Base-by-base conservation (phyloP, 805 yeast genomes). In the Blastobotrys americana region DNA sequence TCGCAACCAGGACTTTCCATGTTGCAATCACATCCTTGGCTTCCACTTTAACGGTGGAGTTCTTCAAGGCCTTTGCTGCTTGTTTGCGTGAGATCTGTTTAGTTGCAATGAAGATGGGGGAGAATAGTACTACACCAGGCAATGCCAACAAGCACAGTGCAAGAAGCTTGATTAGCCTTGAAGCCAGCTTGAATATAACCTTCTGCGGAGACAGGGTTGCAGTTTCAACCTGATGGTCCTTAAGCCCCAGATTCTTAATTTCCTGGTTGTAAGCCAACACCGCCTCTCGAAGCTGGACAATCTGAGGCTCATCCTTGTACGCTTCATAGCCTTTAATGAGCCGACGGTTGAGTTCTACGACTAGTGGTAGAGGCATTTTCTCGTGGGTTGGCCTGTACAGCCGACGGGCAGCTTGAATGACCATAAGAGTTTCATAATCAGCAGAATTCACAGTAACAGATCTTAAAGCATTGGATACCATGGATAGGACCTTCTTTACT, bases 11-110 rank as follows among this genome's bases (percentile, higher is more conserved):
- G 39, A 93, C 82, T 64, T 93, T 93, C 98, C 98, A 93, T 1
- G 97, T 89, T 1, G 97, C 97, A 48, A 93, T 76, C 20, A 93
- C 97, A 63, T 93, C 98, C 46, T 80, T 82, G 15, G 95, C 98
- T 58, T 80, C 80, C 48, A 93, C 81, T 61, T 93, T 93, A 18
- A 93, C 98, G 0, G 88, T 74, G 0, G 97, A 88, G 5, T 75
- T 81, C 8, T 88, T 89, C 48, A 93, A 70, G 0, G 97, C 98
- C 39, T 77, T 74, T 46, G 65, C 70, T 25, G 90, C 87, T 64
- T 89, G 88, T 47, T 72, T 70, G 37, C 70, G 73, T 6, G 96
- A 84, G 42, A 86, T 83, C 39, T 66, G 67, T 57, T 84, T 85
- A 5, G 96, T 80, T 15, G 84, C 75, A 23, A 85, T 64, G 56